These are phyloP conservation scores for Infundibulicybe gibba DNA, from an alignment of 768 basidiomycete species.

Conservation along the genomic window DNA sequence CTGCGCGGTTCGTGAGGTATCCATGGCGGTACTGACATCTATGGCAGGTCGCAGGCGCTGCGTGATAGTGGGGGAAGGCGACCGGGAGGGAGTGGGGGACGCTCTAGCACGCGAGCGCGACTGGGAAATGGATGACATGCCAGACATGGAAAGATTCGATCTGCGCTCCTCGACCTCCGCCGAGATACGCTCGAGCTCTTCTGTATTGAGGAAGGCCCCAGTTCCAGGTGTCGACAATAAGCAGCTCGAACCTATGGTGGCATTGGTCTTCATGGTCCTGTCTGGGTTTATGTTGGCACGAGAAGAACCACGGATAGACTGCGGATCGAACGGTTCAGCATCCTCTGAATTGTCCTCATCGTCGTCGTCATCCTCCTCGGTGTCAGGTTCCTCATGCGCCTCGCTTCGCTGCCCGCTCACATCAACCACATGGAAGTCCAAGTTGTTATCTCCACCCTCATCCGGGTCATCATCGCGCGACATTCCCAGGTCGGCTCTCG, in stretches of 20 bases:
- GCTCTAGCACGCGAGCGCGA: not conserved
- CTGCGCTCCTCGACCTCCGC: slow-evolving; percentile 66
- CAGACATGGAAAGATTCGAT: slow-evolving; percentile 32
- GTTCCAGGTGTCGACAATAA: slow-evolving; percentile 16
- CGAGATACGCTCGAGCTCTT: slow-evolving; percentile 60
- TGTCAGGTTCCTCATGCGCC: slow-evolving; percentile 13
- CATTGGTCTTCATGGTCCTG: slow-evolving; percentile 51
- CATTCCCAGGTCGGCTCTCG: slow-evolving; percentile 28
- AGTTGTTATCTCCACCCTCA: slow-evolving; percentile 5
- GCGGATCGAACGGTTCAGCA: slow-evolving; percentile 32
- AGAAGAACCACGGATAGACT: slow-evolving; percentile 26
- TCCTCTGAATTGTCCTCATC: slow-evolving; percentile 22
- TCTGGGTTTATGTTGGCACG: slow-evolving; percentile 25
- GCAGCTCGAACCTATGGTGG: slow-evolving; percentile 43
- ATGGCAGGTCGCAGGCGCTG: not conserved
- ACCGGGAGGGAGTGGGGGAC: too few relatives aligned
- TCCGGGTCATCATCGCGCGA: slow-evolving; percentile 22
- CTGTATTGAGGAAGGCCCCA: slow-evolving; percentile 46
- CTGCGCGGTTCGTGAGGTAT: not conserved
- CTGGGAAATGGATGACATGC: not conserved
- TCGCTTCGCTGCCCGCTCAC: slow-evolving; percentile 9
- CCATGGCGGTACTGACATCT: not conserved
- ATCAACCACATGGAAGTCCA: not conserved
- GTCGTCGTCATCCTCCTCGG: slow-evolving; percentile 13
- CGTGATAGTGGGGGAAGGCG: too few relatives aligned